Evolutionary conservation across 228 moss, liverwort and hornwort species (phyloP).

Genomic region (Sphagnum magellanicum): DNA sequence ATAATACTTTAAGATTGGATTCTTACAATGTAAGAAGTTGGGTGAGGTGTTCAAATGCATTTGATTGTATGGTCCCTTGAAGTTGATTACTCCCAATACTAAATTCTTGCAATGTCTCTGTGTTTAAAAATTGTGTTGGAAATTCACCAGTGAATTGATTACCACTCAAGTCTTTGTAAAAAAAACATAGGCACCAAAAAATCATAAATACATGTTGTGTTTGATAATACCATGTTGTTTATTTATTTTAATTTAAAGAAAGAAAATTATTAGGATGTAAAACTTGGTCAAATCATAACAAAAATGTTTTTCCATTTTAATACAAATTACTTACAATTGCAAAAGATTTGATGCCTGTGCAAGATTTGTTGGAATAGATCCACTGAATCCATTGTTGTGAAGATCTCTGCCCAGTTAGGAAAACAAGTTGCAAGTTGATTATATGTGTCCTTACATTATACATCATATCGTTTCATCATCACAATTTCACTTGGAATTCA

Average conservation of each 20-base stretch:
- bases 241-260: no score
- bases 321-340: slow-evolving; percentile 1
- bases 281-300: no score
- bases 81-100: slow-evolving; percentile 5
- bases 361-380: slow-evolving; percentile 3
- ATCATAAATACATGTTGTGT: no score
- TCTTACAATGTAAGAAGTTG: not conserved
- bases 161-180: not conserved
- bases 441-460: no score
- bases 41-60: not conserved
- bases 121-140: not conserved
- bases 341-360: not conserved
- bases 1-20: not conserved
- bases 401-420: slow-evolving; percentile 5
- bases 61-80: not conserved
- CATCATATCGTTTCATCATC: no score
- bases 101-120: not conserved
- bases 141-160: slow-evolving; percentile 12
- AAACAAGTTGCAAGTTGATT: not conserved
- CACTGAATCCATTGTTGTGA: slow-evolving; percentile 12
- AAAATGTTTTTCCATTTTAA: no score
- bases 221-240: no score
- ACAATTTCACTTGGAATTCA: no score
- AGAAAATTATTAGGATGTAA: no score
- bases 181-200: no score